These are phyloP conservation scores for Entomortierella chlamydospora DNA, from an alignment of 192 early-diverging fungal species.

Conservation along the genomic window DNA sequence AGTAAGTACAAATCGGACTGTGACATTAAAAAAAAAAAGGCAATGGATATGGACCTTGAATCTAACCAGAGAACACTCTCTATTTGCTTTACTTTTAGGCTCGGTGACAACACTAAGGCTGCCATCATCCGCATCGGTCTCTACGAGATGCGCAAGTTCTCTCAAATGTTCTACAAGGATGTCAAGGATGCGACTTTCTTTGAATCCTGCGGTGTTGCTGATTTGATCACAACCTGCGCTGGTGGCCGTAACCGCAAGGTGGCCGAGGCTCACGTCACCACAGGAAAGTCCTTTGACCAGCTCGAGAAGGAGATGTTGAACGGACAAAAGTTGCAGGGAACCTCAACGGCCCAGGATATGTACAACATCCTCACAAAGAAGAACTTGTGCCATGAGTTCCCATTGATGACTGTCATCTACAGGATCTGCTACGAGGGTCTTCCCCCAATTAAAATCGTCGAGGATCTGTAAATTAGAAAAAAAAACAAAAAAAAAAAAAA, in stretches of 20 bases:
- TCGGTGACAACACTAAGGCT: conserved; percentile 97
- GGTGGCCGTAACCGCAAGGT: conserved; percentile 97
- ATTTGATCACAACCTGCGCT: conserved; percentile 95
- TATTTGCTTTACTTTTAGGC: conserved; percentile 22
- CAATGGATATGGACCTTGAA: no score
- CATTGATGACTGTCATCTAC: conserved; percentile 96
- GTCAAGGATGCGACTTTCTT: conserved; percentile 97
- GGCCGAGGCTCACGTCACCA: conserved; percentile 90
- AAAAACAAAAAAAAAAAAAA: background rate
- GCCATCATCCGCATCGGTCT: conserved; percentile 96
- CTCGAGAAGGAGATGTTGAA: conserved; percentile 94
- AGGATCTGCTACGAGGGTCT: conserved; percentile 86
- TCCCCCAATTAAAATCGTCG: conserved; percentile 76
- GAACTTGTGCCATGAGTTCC: conserved; percentile 68
- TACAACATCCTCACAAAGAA: conserved; percentile 79
- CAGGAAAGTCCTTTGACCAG: conserved; percentile 93
- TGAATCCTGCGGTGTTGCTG: conserved; percentile 97
- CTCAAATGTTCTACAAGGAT: conserved; percentile 80
- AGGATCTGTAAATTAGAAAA: conserved; percentile 59
- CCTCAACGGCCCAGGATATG: conserved; percentile 89
- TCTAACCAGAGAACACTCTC: no score
- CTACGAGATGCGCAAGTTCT: conserved; percentile 95
- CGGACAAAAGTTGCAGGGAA: conserved; percentile 98
- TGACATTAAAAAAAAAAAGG: background rate
- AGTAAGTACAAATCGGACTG: conserved; percentile 43